Evolutionary conservation across 176 grass and related monocot genomes (phyloP), one percentile per base, ranked within the genome.

Genomic region (Poa annua): DNA sequence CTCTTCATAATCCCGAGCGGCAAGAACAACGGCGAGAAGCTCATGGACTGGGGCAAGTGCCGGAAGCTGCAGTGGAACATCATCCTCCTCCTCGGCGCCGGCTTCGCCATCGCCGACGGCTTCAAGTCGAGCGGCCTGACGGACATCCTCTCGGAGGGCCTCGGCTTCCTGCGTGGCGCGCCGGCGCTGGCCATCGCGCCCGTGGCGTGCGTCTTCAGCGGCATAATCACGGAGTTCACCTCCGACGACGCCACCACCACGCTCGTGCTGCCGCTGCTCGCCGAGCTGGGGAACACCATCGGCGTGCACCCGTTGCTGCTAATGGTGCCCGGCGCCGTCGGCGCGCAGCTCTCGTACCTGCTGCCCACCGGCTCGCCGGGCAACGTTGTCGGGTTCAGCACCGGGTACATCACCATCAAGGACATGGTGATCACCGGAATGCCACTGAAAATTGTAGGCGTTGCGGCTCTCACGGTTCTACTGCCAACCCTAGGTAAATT

Each of bases 21-120:
- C 66, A 94, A 97, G 79, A 84, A 68, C 12, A 34, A 87, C 29
- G 94, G 94, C 1, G 92, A 97, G 88, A 97, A 89, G 89, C 85
- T 97, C 60, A 97, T 97, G 94, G 94, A 97, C 85, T 94, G 92
- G 92, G 81, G 66, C 84, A 97, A 94, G 80, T 97, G 94, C 90
- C 89, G 93, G 85, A 85, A 90, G 85, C 88, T 94, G 13, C 94
- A 82, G 25, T 97, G 94, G 92, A 85, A 89, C 87, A 94, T 97
- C 76, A 71, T 97, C 77, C 89, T 97, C 12, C 89, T 97, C 65
- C 94, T 97, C 25, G 92, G 94, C 48, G 94, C 94, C 0, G 94
- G 94, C 22, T 97, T 97, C 52, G 94, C 92, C 12, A 97, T 94
- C 61, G 94, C 94, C 44, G 85, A 92, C n/a, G 94, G 94, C 7